Evolutionary conservation across 768 basidiomycete species (phyloP), one percentile per base, ranked within the genome.

Genomic region (Pleurotus djamor): DNA sequence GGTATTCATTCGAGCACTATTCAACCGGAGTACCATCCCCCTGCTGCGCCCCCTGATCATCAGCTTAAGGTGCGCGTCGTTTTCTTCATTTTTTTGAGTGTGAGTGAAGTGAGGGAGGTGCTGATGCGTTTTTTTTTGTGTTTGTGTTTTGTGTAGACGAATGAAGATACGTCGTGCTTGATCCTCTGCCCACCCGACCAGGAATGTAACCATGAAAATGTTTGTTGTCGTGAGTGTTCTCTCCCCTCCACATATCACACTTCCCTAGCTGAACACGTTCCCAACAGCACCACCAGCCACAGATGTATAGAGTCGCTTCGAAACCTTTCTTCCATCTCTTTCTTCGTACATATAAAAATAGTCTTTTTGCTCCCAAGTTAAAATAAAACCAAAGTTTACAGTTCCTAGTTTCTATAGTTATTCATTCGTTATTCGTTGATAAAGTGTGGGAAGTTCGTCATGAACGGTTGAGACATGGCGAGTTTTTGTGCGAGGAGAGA

Each of bases 1-100:
- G 96, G 96, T 32, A 94, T 99, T 59, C 97, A 98, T 74, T 93
- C 91, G 4, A 88, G 90, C 64, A 97, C 95, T 2, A 96, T 97
- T 61, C 95, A 97, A 66, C 95, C 95, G 5, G 95, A 97, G 68
- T 93, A 92, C 63, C 77, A 74, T 50, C 67, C 68, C 64, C 66
- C 72, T 47, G 73, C 67, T 50, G 63, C 72, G 47, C 65, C 73
- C 52, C 76, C 80, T 8, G 83, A 84, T 41, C 83, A 81, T 28
- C 75, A 73, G 58, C 60, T 81, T 9, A 81, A 80, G 74, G 86
- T 87, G 4, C 4, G 38, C 2, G 4, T 41, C 38, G 38, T n/a
- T 48, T 48, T 37, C 9, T 32, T 12, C 4, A 50, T 45, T 12
- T 48, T 49, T 16, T 2, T 28, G 21, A 28, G 21, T 28, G 21